A percentile compares a stretch with the other conserved stretches of the same genome.
Conservation (phyloP, 2,329 filamentous ascomycete genomes). For the Alternaria sp. region DNA sequence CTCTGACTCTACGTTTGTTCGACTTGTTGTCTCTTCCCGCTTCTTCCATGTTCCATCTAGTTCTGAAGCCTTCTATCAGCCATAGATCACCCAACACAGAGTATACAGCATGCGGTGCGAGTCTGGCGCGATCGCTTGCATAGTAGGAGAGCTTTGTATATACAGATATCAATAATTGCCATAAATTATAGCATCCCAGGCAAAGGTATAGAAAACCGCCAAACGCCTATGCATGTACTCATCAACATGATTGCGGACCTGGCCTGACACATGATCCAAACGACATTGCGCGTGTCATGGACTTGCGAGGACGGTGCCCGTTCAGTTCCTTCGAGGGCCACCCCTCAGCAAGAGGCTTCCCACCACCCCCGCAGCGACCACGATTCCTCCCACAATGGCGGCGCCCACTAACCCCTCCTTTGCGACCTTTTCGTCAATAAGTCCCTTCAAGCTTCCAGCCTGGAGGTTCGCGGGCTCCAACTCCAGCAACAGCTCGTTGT, state of each 20-base stretch:
- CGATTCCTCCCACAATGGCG: slow-evolving; percentile 91
- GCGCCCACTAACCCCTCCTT: slow-evolving; percentile 94
- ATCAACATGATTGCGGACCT: slow-evolving; percentile 5
- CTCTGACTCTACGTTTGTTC: slow-evolving; percentile 36
- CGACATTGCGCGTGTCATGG: background rate
- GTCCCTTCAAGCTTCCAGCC: slow-evolving; percentile 80
- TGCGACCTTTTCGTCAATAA: slow-evolving; percentile 96
- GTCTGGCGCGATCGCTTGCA: background rate
- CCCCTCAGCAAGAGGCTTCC: slow-evolving; percentile 87
- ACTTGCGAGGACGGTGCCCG: background rate
- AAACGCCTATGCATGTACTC: slow-evolving; percentile 39
- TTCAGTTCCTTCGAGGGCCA: slow-evolving; percentile 64
- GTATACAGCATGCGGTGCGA: background rate
- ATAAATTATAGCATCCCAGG: slow-evolving; percentile 18
- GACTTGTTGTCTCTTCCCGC: slow-evolving; percentile 14
- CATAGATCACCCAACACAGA: background rate
- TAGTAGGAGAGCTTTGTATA: slow-evolving; percentile 7
- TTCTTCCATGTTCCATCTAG: slow-evolving; percentile 37
- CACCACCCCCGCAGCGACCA: slow-evolving; percentile 90
- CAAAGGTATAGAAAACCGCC: slow-evolving; percentile 29
- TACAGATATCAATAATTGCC: slow-evolving; percentile 17
- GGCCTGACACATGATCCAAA: background rate
- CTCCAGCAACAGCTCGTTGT: slow-evolving; percentile 91
- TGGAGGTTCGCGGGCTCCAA: slow-evolving; percentile 93
- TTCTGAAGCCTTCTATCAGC: slow-evolving; percentile 26